Percentiles rank a stretch among this genome's conserved stretches.
Conservation (phyloP, 352 stramenopile genomes). For the Pythium plurisporium region DNA sequence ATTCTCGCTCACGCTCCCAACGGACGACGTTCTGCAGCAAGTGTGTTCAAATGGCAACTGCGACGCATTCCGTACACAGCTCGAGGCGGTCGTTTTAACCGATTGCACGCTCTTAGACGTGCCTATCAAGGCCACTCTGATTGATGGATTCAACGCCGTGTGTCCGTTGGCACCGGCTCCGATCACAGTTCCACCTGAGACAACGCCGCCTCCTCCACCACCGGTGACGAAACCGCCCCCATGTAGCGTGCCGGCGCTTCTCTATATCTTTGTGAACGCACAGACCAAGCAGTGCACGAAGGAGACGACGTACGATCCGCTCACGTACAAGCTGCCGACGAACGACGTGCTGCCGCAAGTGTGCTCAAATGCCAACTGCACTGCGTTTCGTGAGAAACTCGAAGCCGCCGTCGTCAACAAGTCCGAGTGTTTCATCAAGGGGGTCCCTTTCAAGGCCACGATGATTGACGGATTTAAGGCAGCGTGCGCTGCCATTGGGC, state of each 20-base stretch:
- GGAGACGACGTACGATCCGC: not conserved
- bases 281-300: no score
- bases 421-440: constrained; percentile 7
- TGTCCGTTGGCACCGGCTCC: not conserved
- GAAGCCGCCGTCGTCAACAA: not conserved
- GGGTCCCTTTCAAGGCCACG: constrained; percentile 1
- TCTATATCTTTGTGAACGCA: no score
- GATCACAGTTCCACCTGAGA: not conserved
- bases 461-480: constrained; percentile 3
- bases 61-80: constrained; percentile 9
- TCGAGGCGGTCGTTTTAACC: constrained; percentile 5
- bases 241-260: no score
- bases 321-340: constrained; percentile 1
- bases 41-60: constrained; percentile 24
- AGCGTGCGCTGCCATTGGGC: no score
- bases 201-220: no score
- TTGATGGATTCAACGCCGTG: not conserved
- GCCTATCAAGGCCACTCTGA: not conserved
- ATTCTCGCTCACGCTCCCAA: constrained; percentile 1
- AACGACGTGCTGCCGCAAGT: constrained; percentile 8
- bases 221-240: no score
- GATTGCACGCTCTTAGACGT: constrained; percentile 5
- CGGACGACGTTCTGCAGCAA: constrained; percentile 2
- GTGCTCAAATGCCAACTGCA: constrained; percentile 22
- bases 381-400: constrained; percentile 15